Percentiles rank a stretch among this genome's conserved stretches.
Conservation (phyloP, 2,329 filamentous ascomycete species). For the Botrytis medusae region DNA sequence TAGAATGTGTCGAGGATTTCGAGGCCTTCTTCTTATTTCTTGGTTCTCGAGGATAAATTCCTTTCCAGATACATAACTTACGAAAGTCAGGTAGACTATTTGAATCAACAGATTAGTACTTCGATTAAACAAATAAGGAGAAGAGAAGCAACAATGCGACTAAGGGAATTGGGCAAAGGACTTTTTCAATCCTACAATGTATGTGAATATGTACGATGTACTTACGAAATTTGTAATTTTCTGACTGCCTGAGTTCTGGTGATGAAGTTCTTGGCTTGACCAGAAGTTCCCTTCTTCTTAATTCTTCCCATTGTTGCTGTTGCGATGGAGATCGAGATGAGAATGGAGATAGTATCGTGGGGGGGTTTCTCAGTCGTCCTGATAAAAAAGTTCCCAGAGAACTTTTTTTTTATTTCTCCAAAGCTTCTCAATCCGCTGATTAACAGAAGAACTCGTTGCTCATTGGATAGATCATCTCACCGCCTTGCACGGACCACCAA, state of each 20-base stretch:
- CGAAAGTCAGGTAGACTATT: slow-evolving; percentile 89
- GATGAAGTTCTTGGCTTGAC: slow-evolving; percentile 97
- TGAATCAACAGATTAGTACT: neutral
- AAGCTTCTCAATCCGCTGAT: slow-evolving; percentile 15
- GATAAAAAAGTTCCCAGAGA: slow-evolving; percentile 22
- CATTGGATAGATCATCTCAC: slow-evolving; percentile 24
- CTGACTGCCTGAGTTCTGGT: slow-evolving; percentile 95
- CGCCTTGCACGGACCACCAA: slow-evolving; percentile 17
- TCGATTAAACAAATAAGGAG: neutral
- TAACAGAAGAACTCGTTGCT: neutral
- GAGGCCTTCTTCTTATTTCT: slow-evolving; percentile 96
- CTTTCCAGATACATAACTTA: slow-evolving; percentile 99
- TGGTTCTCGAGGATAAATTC: slow-evolving; percentile 96
- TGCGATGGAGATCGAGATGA: slow-evolving; percentile 11
- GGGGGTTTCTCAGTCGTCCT: slow-evolving; percentile 19
- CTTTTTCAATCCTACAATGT: neutral
- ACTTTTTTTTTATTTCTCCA: slow-evolving; percentile 22
- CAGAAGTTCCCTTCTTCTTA: slow-evolving; percentile 86
- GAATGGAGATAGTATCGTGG: neutral
- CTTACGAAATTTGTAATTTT: slow-evolving; percentile 76
- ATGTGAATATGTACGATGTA: neutral
- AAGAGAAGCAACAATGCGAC: neutral
- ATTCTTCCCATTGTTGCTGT: slow-evolving; percentile 64
- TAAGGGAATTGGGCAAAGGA: neutral
- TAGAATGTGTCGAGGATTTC: slow-evolving; percentile 84